Conservation (phyloP, 2,329 filamentous ascomycete genomes). For the Pseudovirgaria hyperparasitica region DNA sequence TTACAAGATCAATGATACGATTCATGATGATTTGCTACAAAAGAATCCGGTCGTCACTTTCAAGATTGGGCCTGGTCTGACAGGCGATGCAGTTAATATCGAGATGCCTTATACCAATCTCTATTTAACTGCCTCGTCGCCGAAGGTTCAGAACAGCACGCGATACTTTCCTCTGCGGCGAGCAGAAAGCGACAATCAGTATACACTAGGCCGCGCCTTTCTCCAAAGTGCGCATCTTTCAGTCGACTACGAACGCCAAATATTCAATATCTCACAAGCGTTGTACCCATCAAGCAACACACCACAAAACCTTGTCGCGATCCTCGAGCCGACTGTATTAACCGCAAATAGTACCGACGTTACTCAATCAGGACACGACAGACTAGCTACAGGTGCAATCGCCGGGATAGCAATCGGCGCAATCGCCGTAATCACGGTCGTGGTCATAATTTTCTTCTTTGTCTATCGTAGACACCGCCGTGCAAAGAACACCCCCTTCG, state of each 20-base stretch:
- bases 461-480: constrained; percentile 7
- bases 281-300: constrained; percentile 34
- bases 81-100: constrained; percentile 16
- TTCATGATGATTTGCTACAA: constrained; percentile 16
- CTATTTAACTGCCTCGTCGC: constrained; percentile 16
- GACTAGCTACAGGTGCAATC: constrained; percentile 12
- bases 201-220: constrained; percentile 26
- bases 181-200: constrained; percentile 24
- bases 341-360: background rate
- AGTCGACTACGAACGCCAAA: constrained; percentile 21
- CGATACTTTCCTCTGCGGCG: constrained; percentile 26
- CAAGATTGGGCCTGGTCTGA: constrained; percentile 14
- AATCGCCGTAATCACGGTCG: constrained; percentile 6
- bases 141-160: constrained; percentile 10
- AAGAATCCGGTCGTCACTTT: constrained; percentile 22
- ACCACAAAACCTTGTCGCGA: constrained; percentile 24
- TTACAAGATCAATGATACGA: constrained; percentile 25
- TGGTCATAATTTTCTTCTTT: constrained; percentile 8
- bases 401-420: constrained; percentile 15
- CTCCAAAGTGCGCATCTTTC: constrained; percentile 29
- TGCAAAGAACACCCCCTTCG: constrained; percentile 1
- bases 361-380: constrained; percentile 2
- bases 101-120: constrained; percentile 26
- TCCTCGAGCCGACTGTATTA: constrained; percentile 7
- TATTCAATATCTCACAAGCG: constrained; percentile 31